A percentile compares a stretch with the other conserved stretches of the same genome.
These are phyloP conservation scores for Colletotrichum plurivorum DNA, from an alignment of 2,329 filamentous ascomycete genomes.

Conservation along the genomic window DNA sequence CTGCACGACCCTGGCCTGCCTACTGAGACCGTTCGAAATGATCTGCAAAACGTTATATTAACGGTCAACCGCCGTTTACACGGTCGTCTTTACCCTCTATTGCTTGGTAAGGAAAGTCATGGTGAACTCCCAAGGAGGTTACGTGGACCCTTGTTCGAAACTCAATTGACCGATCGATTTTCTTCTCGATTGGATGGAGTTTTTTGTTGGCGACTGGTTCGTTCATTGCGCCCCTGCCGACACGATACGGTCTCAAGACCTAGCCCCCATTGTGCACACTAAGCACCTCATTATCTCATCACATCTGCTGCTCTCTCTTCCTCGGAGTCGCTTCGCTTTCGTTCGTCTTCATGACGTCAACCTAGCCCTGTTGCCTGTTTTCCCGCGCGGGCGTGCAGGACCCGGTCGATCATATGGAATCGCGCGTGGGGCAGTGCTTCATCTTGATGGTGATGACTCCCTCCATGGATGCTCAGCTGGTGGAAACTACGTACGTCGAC, in stretches of 20 bases:
- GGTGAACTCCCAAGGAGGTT: conserved; percentile 4
- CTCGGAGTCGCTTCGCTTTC: neutral
- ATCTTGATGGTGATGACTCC: conserved; percentile 16
- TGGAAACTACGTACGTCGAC: neutral
- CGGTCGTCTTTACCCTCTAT: neutral
- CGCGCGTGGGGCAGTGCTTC: conserved; percentile 10
- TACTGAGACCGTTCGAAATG: conserved; percentile 12
- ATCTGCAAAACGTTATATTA: conserved; percentile 34
- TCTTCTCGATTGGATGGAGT: neutral
- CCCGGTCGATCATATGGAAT: conserved; percentile 23
- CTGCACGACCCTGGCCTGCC: neutral
- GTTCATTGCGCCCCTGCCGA: neutral
- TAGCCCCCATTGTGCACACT: conserved; percentile 7
- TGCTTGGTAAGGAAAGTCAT: neutral
- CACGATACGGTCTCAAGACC: neutral
- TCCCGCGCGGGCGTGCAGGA: conserved; percentile 15
- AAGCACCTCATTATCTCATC: no score
- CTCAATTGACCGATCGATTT: conserved; percentile 17
- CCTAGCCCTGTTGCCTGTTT: conserved; percentile 27
- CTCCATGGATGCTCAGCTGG: neutral
- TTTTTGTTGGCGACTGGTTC: neutral
- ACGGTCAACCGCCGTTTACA: conserved; percentile 15
- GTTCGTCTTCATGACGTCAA: conserved; percentile 30
- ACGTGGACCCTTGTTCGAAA: conserved; percentile 12
- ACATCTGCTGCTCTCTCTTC: neutral